Percentiles rank a stretch among this genome's conserved stretches.
These are phyloP conservation scores for Pleurotus salmoneostramineus DNA, from an alignment of 768 basidiomycete species.

Conservation along the genomic window DNA sequence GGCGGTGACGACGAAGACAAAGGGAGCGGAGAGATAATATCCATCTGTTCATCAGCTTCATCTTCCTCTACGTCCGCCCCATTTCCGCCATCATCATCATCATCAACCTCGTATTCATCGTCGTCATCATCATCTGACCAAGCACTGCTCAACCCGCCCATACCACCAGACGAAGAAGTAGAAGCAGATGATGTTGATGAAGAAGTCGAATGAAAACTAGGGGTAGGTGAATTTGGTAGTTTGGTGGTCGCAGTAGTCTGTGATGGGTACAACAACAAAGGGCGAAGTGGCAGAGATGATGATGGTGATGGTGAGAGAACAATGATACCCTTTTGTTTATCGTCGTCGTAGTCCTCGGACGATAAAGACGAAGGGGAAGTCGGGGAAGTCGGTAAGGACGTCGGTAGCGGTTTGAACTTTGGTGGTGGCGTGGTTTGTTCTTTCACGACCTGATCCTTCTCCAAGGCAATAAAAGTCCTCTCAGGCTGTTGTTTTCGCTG, in stretches of 20 bases:
- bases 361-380: neutral
- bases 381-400: constrained; percentile 11
- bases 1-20: neutral
- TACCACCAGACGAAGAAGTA: neutral
- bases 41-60: too few relatives aligned
- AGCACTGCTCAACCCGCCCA: neutral
- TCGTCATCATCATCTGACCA: constrained; percentile 6
- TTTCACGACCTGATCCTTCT: constrained; percentile 25
- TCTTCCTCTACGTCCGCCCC: too few relatives aligned
- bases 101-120: neutral
- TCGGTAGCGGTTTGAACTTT: too few relatives aligned
- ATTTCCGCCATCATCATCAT: neutral
- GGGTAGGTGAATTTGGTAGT: neutral
- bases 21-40: neutral
- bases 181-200: neutral
- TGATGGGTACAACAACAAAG: constrained; percentile 1
- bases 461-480: neutral
- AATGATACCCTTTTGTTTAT: constrained; percentile 13
- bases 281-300: neutral
- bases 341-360: constrained; percentile 11
- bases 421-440: constrained; percentile 8
- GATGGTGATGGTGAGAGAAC: constrained; percentile 6
- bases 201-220: neutral
- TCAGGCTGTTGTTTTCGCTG: too few relatives aligned
- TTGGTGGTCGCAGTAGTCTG: neutral